Base-by-base conservation (phyloP, 208 protist genomes). In the Leishmania braziliensis region DNA sequence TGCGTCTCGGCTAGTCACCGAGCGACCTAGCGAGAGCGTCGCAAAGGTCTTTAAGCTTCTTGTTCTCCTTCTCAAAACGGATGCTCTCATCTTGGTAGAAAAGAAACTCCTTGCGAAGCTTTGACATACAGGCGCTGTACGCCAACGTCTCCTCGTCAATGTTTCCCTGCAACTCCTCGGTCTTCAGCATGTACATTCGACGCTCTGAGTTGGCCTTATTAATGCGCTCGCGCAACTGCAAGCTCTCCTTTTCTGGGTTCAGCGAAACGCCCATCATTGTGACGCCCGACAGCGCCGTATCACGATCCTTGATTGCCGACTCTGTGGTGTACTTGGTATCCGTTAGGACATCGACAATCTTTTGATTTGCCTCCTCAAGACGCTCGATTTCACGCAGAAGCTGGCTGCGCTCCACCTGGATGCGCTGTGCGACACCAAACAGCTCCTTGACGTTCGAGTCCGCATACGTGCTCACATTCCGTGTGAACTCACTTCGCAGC, bases 11-110 rank as follows among this genome's bases (percentile, higher is more conserved):
- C 83, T 88, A 84, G 71, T 62, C 78, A 56, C 86, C 81, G 48
- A 95, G 78, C 46, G 89, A 82, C 33, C 75, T 81, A 0, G 90
- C 92, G 20, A 97, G 83, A 8, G 86, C 86, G 76, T 97, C 94
- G 77, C 94, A 97, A 3, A 93, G 80, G 51, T 58, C 79, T 77
- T 95, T 81, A 9, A 96, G 76, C 20, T 94, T 84, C 48, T 88
- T 81, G 84, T 95, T 96, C 75, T 95, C 94, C 66, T 86, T 83
- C 66, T 97, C 94, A 72, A 97, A 82, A 18, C 75, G 85, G 1
- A 84, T 72, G 70, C 85, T 88, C 84, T 95, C 90, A 29, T 86
- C 82, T 66, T 97, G 90, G 78, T 95, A 90, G 43, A 90, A 82
- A 46, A 91, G 79, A 81, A 97, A 87, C 54, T 95, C 89, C 29